A percentile compares a stretch with the other conserved stretches of the same genome.
Evolutionary conservation across 2,329 filamentous ascomycete genomes (phyloP).

Genomic region (Pseudopyrenochaeta lycopersici): DNA sequence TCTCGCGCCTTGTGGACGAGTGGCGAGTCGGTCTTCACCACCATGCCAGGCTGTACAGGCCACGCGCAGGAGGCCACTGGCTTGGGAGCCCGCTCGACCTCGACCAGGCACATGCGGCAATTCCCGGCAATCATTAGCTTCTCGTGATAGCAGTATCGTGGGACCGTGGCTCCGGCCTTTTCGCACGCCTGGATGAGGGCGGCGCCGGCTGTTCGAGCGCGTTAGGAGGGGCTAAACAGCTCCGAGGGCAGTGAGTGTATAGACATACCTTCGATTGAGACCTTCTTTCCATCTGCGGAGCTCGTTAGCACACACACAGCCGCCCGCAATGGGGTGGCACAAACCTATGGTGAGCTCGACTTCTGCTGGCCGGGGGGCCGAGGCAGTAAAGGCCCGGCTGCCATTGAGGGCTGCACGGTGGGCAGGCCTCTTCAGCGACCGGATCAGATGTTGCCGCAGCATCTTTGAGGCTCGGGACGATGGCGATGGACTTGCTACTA

Average conservation of each 20-base stretch:
- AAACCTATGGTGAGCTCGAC: constrained; percentile 96
- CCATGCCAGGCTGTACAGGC: constrained; percentile 98
- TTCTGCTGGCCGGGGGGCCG: constrained; percentile 81
- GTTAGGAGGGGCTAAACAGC: constrained; percentile 37
- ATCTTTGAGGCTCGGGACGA: constrained; percentile 53
- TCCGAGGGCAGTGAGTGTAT: constrained; percentile 10
- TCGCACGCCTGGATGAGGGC: constrained; percentile 99
- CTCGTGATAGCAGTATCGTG: constrained; percentile 99
- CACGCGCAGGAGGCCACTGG: constrained; percentile 98
- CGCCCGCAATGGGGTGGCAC: constrained; percentile 48
- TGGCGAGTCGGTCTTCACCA: constrained; percentile 97
- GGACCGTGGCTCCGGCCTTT: constrained; percentile 90
- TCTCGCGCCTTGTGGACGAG: constrained; percentile 97
- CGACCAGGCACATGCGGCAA: constrained; percentile 99
- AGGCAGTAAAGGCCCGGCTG: constrained; percentile 83
- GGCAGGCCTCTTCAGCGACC: constrained; percentile 67
- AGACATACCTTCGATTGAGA: constrained; percentile 88
- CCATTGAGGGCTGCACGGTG: constrained; percentile 63
- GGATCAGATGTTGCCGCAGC: constrained; percentile 72
- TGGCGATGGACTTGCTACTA: constrained; percentile 37
- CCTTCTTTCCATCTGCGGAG: constrained; percentile 88
- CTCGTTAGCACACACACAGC: constrained; percentile 43
- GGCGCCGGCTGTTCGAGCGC: constrained; percentile 76
- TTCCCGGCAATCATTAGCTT: constrained; percentile 99
- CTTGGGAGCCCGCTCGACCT: constrained; percentile 96